These are phyloP conservation scores for Pisolithus tinctorius DNA, from an alignment of 768 basidiomycete species.

Conservation along the genomic window DNA sequence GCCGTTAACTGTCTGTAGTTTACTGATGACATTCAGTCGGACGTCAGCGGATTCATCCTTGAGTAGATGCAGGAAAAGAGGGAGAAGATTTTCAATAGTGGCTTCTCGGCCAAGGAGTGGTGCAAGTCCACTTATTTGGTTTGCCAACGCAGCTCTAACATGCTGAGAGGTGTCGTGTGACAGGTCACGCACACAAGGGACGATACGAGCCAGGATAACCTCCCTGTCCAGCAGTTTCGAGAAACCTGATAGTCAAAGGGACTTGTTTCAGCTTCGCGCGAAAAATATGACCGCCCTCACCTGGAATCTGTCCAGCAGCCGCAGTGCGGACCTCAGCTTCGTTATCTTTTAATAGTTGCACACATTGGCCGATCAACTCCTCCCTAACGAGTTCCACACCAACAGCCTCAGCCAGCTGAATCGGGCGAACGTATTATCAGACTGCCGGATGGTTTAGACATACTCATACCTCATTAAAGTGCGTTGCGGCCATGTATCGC, in stretches of 20 bases:
- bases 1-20: constrained; percentile 90
- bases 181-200: constrained; percentile 92
- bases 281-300: constrained; percentile 34
- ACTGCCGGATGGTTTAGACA: neutral
- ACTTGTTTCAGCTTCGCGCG: neutral
- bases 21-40: constrained; percentile 95
- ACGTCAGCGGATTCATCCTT: constrained; percentile 99
- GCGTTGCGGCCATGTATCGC: constrained; percentile 95
- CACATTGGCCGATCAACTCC: constrained; percentile 89
- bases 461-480: constrained; percentile 81
- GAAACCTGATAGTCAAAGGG: constrained; percentile 55
- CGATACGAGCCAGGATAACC: constrained; percentile 84
- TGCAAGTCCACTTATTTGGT: constrained; percentile 92
- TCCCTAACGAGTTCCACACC: constrained; percentile 88
- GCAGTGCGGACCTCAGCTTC: constrained; percentile 98
- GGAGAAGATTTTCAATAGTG: constrained; percentile 94
- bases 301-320: constrained; percentile 93
- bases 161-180: constrained; percentile 94
- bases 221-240: constrained; percentile 91
- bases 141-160: constrained; percentile 93
- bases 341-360: constrained; percentile 92
- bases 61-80: constrained; percentile 89
- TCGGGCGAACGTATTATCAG: neutral
- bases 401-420: constrained; percentile 83
- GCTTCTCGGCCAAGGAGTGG: constrained; percentile 89